These are phyloP conservation scores for Fusarium sp. DNA, from an alignment of 2,329 filamentous ascomycete species.

Conservation along the genomic window DNA sequence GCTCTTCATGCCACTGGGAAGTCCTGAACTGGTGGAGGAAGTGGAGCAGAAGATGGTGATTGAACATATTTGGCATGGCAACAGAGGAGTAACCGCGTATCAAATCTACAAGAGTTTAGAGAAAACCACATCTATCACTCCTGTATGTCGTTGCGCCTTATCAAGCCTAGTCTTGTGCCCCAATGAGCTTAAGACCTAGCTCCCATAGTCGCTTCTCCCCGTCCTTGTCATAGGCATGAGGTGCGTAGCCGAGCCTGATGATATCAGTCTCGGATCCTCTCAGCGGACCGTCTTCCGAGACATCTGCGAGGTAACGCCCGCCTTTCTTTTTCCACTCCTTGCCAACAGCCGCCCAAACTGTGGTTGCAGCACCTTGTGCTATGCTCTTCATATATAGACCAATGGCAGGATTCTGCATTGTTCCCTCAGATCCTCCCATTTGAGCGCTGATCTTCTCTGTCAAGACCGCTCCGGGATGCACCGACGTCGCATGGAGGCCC, in stretches of 20 bases:
- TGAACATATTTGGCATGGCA: fast-evolving
- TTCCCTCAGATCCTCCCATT: neutral
- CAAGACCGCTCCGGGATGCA: neutral
- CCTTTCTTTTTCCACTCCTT: neutral
- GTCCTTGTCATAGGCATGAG: neutral
- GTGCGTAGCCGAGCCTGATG: neutral
- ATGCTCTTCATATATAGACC: neutral
- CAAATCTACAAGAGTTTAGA: neutral
- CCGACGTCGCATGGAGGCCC: neutral
- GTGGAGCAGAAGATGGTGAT: fast-evolving
- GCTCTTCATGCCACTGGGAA: neutral
- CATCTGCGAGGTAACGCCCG: neutral
- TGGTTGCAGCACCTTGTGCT: neutral
- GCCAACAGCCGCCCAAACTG: neutral
- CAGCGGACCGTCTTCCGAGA: neutral
- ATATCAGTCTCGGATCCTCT: neutral
- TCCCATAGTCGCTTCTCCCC: neutral
- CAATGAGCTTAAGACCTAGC: neutral
- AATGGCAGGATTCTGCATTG: neutral
- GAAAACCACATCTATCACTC: neutral
- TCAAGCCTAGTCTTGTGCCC: neutral
- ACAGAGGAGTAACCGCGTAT: neutral
- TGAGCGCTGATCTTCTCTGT: neutral
- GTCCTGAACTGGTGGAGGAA: neutral
- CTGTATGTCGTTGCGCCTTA: neutral